Conservation (phyloP, 495 filamentous ascomycete genomes). For the Annulohypoxylon stygium region DNA sequence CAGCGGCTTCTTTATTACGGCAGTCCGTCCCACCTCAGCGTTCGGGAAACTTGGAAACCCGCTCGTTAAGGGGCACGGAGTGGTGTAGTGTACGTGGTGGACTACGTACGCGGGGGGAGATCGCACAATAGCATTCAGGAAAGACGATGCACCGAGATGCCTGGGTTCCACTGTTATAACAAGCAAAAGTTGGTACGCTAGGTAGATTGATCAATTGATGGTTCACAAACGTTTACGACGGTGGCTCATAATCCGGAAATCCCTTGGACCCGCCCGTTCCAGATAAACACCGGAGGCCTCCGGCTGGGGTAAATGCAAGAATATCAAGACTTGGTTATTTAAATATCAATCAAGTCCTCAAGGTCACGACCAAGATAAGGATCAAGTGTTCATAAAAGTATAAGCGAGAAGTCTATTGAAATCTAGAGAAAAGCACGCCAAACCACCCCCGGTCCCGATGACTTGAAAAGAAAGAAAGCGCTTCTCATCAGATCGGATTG, state of each 20-base stretch:
- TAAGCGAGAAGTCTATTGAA: constrained; percentile 39
- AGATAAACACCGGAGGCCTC: constrained; percentile 30
- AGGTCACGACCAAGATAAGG: background rate
- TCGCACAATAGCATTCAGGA: background rate
- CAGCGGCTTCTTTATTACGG: background rate
- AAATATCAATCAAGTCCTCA: constrained; percentile 2
- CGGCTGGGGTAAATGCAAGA: background rate
- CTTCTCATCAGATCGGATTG: constrained; percentile 30
- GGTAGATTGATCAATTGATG: constrained; percentile 20
- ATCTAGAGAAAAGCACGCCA: constrained; percentile 41
- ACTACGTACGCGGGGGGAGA: constrained; percentile 13
- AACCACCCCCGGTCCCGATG: constrained; percentile 27
- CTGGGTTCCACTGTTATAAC: constrained; percentile 1
- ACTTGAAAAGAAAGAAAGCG: constrained; percentile 26
- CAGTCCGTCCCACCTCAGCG: background rate
- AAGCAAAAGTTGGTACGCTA: constrained; percentile 11
- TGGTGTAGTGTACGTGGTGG: background rate
- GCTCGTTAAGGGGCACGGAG: constrained; percentile 7
- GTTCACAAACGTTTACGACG: background rate
- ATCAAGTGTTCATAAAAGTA: constrained; percentile 16
- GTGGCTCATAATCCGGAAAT: constrained; percentile 20
- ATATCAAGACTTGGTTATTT: constrained; percentile 11
- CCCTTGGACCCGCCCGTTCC: constrained; percentile 28
- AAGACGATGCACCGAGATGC: constrained; percentile 8
- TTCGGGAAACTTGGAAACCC: background rate